Base-by-base conservation (phyloP, 1,284 basidiomycete species). In the Trametes pubescens region DNA sequence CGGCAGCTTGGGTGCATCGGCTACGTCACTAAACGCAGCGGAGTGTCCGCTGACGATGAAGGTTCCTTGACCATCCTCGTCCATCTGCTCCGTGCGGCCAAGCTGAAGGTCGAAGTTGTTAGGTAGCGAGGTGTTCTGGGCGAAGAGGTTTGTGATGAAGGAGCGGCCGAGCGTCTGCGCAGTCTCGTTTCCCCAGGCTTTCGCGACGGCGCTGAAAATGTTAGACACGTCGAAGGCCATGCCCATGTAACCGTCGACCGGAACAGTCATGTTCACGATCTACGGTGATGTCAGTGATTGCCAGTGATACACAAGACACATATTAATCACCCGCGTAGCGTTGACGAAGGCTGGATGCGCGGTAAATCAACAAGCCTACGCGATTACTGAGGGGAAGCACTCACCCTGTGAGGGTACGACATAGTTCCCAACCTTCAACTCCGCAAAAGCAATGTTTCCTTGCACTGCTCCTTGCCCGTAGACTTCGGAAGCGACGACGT, bases 21-120 rank as follows among this genome's bases (percentile, higher is more conserved):
- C 47, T 29, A 76, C 64, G 26, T 62, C 57, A 35, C 66, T 66
- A 59, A 67, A 69, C 24, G 68, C 69, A 6, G 61, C 38, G 32
- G 69, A 67, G 62, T 74, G 71, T 46, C 74, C 73, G 53, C 72
- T 67, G 56, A 77, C 73, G 14, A 72, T 70, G 71, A 77, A 76
- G 13, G 67, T 62, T 11, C 76, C 75, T 21, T 71, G 68, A 35
- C 67, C 65, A n/a, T 64, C 62, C 44, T 69, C 71, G 51, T 69
- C 67, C 40, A 69, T 64, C 59, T 72, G 72, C 54, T 62, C 66
- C 9, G 69, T 51, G 51, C 75, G 74, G 0, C 72, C 74, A 38
- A 76, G 72, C 29, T 71, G 69, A 18, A 76, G 65, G 57, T 73
- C 70, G 69, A 76, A 74, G 61, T 73, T 62, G 64, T 75, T 73